Evolutionary conservation across 1,139 yeast species (phyloP).

Genomic region (Geotrichum candidum): DNA sequence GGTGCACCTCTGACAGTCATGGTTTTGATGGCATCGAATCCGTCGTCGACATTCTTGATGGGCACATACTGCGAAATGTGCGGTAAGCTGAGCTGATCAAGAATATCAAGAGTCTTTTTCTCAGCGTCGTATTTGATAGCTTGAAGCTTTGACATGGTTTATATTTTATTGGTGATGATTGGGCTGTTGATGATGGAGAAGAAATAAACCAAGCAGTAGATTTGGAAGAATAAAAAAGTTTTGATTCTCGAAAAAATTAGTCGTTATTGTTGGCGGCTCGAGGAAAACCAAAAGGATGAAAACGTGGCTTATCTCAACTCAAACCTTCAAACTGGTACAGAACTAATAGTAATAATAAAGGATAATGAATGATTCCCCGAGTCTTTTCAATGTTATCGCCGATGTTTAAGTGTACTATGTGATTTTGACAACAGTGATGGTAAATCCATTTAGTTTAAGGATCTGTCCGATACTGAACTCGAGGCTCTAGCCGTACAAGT

Average conservation of each 20-base stretch:
- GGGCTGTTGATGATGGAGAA: background rate
- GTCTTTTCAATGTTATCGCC: background rate
- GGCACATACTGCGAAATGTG: conserved; percentile 64
- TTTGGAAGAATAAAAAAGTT: background rate
- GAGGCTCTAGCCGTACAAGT: too few relatives aligned
- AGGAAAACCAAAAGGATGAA: too few relatives aligned
- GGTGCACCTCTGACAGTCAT: conserved; percentile 99
- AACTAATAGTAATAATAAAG: too few relatives aligned
- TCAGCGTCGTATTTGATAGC: conserved; percentile 64
- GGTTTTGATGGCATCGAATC: conserved; percentile 68
- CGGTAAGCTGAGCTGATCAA: conserved; percentile 81
- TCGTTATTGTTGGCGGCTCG: background rate
- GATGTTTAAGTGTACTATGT: too few relatives aligned
- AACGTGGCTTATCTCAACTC: background rate
- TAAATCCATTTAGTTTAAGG: too few relatives aligned
- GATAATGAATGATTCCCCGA: background rate
- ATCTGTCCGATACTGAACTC: too few relatives aligned
- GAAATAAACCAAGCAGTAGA: too few relatives aligned
- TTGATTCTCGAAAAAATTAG: background rate
- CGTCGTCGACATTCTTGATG: conserved; percentile 60
- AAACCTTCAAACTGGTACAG: too few relatives aligned
- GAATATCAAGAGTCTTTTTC: conserved; percentile 47
- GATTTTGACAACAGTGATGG: too few relatives aligned
- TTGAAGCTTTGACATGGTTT: conserved; percentile 31
- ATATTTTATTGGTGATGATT: background rate